phyloP scores from a whole-genome alignment of 345 rosid genomes.

The Rhodomyrtus tomentosa region DNA sequence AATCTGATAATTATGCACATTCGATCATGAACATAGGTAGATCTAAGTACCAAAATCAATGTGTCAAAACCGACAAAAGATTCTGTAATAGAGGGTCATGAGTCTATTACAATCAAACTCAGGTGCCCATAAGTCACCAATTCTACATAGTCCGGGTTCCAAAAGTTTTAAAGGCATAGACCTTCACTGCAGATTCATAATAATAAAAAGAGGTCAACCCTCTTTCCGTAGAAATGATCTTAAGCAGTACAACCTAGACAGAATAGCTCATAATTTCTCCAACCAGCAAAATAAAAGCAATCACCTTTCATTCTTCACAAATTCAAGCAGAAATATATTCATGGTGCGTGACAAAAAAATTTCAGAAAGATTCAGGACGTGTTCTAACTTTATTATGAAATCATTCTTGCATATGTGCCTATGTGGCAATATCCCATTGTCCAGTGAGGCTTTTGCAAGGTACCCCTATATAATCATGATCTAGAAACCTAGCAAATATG shows the following conservation, averaged over 20 bases:
- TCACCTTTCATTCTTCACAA: not conserved
- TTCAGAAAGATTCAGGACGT: not conserved
- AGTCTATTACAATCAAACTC: not conserved
- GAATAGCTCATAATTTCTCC: not conserved
- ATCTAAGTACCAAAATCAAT: not conserved
- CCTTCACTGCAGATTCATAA: not conserved
- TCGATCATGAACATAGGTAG: not conserved
- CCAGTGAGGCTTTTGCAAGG: not conserved
- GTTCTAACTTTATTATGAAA: not conserved
- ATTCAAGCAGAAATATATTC: not conserved
- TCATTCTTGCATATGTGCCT: not conserved
- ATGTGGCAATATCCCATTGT: not conserved
- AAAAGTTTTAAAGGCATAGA: not conserved
- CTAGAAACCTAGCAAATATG: not conserved
- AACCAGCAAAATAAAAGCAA: not conserved
- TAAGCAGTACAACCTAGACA: not conserved
- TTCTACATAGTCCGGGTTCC: not conserved
- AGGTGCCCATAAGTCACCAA: not conserved
- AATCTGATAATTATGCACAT: not conserved
- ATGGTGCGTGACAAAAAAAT: not conserved
- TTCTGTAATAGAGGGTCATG: not conserved
- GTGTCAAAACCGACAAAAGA: not conserved
- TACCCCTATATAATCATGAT: not conserved
- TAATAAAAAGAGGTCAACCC: not conserved
- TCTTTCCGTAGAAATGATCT: not conserved